Evolutionary conservation across 352 stramenopile species (phyloP).

Genomic region (Phytophthora pluvialis): DNA sequence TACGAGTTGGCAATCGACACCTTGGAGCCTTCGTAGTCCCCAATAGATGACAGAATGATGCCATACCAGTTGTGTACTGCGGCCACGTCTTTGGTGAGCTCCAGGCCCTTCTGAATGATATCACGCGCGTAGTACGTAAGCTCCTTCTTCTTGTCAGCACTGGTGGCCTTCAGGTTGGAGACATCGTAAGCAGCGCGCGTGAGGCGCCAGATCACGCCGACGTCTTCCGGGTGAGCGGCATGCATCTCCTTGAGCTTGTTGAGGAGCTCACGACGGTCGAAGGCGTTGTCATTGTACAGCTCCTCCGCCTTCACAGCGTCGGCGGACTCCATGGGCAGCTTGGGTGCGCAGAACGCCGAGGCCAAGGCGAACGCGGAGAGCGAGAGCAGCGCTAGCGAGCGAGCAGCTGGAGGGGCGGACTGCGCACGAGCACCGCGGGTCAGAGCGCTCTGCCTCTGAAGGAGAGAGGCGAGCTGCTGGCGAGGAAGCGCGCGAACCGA

Average conservation of each 20-base stretch:
- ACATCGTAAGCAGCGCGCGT: conserved; percentile 74
- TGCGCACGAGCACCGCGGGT: conserved; percentile 11
- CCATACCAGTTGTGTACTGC: conserved; percentile 88
- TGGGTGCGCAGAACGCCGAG: conserved; percentile 26
- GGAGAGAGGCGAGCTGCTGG: conserved; percentile 16
- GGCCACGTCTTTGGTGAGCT: conserved; percentile 60
- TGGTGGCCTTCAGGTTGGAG: conserved; percentile 56
- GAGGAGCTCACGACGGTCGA: conserved; percentile 76
- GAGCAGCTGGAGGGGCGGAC: conserved; percentile 4
- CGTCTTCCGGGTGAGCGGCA: conserved; percentile 56
- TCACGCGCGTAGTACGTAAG: conserved; percentile 73
- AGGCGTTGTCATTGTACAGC: conserved; percentile 77
- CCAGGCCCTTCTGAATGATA: conserved; percentile 61
- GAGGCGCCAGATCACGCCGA: conserved; percentile 72
- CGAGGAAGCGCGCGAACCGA: conserved; percentile 27
- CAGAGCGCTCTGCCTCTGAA: conserved; percentile 7
- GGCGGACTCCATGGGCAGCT: conserved; percentile 60
- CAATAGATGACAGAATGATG: conserved; percentile 85
- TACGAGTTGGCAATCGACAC: conserved; percentile 84
- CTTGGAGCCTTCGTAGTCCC: conserved; percentile 89
- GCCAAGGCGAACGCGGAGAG: conserved; percentile 31
- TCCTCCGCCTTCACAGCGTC: conserved; percentile 77
- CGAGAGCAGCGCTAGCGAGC: conserved; percentile 24
- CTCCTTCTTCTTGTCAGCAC: conserved; percentile 74
- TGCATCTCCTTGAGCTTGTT: conserved; percentile 68